Evolutionary conservation across 352 stramenopile species (phyloP), one percentile per base, ranked within the genome.

Genomic region (Phytophthora lateralis): DNA sequence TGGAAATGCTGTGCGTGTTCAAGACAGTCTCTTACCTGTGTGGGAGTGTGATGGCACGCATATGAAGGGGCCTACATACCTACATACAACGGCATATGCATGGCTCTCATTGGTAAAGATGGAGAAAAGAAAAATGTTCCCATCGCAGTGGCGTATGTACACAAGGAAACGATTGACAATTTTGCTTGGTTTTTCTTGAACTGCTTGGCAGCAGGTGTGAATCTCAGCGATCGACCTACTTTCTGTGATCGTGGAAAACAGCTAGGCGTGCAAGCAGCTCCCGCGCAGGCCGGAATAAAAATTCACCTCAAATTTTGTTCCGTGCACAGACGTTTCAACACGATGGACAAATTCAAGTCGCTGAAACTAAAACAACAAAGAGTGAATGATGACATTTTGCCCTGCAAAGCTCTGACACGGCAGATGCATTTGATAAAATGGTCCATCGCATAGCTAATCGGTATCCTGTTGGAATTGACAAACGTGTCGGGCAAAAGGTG

Each of bases 1-100:
- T n/a, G n/a, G n/a, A n/a, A n/a, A n/a, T n/a, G n/a, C n/a, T n/a
- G n/a, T n/a, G n/a, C n/a, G n/a, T n/a, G n/a, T n/a, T n/a, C n/a
- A n/a, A n/a, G n/a, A n/a, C n/a, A n/a, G n/a, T n/a, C 37, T 64
- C 11, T 34, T 64, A 20, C 46, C 38, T 9, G 47, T 53, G 32
- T 64, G 47, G 47, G 47, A 58, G 17, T 59, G 47, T 14, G 57
- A 65, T n/a, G 47, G 47, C 1, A 65, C 57, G 1, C 48, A 47
- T n/a, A 59, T 59, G 47, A 64, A 50, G 21, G 6, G n/a, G n/a
- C n/a, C n/a, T n/a, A n/a, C n/a, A n/a, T n/a, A 64, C 11, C 47
- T 12, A 4, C 17, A 1, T 59, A 59, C 24, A 65, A 65, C 32
- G 48, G 48, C 6, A 35, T 49, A 9, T 64, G 46, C 30, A 12